Conservation (phyloP, 176 grass and related monocot genomes). For the Lolium perenne region DNA sequence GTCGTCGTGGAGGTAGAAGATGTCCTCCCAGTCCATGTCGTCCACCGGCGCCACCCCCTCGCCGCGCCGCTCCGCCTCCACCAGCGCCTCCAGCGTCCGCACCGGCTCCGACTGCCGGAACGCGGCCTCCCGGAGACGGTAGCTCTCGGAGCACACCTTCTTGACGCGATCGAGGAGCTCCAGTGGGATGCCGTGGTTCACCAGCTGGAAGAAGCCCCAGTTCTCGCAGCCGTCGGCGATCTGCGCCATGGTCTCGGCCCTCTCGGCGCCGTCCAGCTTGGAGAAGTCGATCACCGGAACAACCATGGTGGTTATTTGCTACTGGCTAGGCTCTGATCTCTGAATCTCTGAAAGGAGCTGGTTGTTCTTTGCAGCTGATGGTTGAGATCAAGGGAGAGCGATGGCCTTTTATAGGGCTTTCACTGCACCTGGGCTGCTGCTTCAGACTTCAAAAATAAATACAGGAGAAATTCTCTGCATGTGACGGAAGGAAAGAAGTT, state of each 20-base stretch:
- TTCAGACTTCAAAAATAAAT: background rate
- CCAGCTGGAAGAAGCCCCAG: conserved; percentile 66
- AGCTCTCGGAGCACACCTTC: conserved; percentile 59
- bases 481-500: conserved; percentile 28
- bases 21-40: conserved; percentile 73
- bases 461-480: conserved; percentile 4
- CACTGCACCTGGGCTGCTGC: background rate
- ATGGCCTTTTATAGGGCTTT: background rate
- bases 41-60: conserved; percentile 47
- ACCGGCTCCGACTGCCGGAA: conserved; percentile 54
- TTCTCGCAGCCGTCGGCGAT: conserved; percentile 56
- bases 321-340: background rate
- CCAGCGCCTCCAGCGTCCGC: conserved; percentile 34
- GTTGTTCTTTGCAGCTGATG: conserved; percentile 6
- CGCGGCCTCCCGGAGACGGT: conserved; percentile 51
- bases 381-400: background rate
- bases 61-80: conserved; percentile 29
- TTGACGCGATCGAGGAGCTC: conserved; percentile 62
- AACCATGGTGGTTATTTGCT: conserved; percentile 40
- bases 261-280: conserved; percentile 50
- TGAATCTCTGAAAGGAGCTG: background rate
- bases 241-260: conserved; percentile 27
- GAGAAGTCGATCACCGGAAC: conserved; percentile 69
- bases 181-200: conserved; percentile 57
- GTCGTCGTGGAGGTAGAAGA: conserved; percentile 59